Evolutionary conservation across 1,139 yeast genomes (phyloP).

Genomic region (Nakaseomyces sp.): DNA sequence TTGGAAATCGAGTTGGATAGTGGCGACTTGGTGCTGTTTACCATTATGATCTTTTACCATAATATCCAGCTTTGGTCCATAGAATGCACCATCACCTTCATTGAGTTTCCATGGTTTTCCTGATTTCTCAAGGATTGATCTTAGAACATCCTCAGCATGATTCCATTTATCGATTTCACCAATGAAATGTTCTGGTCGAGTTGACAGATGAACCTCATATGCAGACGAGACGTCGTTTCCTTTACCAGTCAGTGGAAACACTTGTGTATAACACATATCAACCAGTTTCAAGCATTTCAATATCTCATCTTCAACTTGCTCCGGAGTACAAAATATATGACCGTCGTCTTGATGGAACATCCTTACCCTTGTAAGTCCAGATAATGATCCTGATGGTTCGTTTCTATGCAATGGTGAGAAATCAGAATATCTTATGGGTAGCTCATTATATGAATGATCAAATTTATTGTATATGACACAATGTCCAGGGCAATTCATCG

Average conservation of each 20-base stretch:
- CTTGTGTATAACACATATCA: conserved; percentile 59
- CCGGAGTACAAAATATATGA: conserved; percentile 83
- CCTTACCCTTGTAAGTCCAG: conserved; percentile 91
- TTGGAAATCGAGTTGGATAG: conserved; percentile 92
- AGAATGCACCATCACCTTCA: conserved; percentile 95
- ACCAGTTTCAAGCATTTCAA: conserved; percentile 64
- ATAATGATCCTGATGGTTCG: conserved; percentile 88
- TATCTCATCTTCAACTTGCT: conserved; percentile 76
- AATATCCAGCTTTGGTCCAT: conserved; percentile 93
- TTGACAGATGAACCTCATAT: conserved; percentile 70
- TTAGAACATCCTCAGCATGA: conserved; percentile 67
- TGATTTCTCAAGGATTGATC: conserved; percentile 51
- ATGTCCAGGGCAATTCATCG: conserved; percentile 99
- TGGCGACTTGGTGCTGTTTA: conserved; percentile 89
- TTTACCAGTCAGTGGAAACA: conserved; percentile 53
- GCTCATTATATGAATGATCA: conserved; percentile 80
- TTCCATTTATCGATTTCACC: conserved; percentile 84
- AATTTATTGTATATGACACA: conserved; percentile 76
- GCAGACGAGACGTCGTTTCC: conserved; percentile 6
- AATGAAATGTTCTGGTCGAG: conserved; percentile 79
- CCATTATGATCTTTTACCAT: conserved; percentile 74
- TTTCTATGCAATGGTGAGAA: conserved; percentile 92
- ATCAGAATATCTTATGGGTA: conserved; percentile 85
- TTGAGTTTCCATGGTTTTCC: conserved; percentile 65
- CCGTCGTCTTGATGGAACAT: conserved; percentile 99